Conservation (phyloP, 2,329 filamentous ascomycete genomes). For the Trichoderma oligosporum region DNA sequence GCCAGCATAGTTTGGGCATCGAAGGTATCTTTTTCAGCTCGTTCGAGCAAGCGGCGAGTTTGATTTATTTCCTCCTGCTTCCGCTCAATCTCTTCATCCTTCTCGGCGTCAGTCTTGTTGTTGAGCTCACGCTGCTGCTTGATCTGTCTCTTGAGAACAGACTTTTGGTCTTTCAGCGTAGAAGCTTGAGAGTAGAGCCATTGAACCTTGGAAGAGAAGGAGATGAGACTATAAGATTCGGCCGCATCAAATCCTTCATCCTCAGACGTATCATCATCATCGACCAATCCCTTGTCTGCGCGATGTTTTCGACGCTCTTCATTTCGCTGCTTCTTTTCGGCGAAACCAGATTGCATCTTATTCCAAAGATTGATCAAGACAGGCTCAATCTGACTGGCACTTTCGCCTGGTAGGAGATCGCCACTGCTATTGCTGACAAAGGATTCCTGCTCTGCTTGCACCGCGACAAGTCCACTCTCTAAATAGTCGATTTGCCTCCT, state of each 20-base stretch:
- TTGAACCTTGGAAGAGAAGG: conserved; percentile 75
- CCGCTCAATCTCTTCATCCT: conserved; percentile 59
- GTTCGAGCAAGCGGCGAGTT: conserved; percentile 34
- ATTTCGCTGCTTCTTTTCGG: conserved; percentile 52
- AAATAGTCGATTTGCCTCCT: conserved; percentile 65
- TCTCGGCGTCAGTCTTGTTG: conserved; percentile 73
- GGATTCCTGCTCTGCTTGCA: conserved; percentile 56
- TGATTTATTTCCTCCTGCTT: conserved; percentile 56
- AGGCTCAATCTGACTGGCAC: conserved; percentile 50
- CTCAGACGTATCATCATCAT: conserved; percentile 59
- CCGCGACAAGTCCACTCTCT: conserved; percentile 58
- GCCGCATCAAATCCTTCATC: conserved; percentile 56
- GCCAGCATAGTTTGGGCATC: conserved; percentile 47
- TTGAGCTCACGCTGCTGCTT: conserved; percentile 94
- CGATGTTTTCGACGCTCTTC: conserved; percentile 51
- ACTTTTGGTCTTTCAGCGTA: conserved; percentile 79
- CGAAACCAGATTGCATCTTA: conserved; percentile 49
- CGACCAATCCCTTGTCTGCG: conserved; percentile 53
- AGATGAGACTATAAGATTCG: conserved; percentile 66
- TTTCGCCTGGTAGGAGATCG: conserved; percentile 28
- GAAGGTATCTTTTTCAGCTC: conserved; percentile 37
- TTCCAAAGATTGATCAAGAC: conserved; percentile 56
- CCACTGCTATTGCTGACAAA: conserved; percentile 27
- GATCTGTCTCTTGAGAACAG: conserved; percentile 84
- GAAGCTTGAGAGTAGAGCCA: conserved; percentile 74